These are phyloP conservation scores for Penicillium sp. DNA, from an alignment of 2,329 filamentous ascomycete species.

Conservation along the genomic window DNA sequence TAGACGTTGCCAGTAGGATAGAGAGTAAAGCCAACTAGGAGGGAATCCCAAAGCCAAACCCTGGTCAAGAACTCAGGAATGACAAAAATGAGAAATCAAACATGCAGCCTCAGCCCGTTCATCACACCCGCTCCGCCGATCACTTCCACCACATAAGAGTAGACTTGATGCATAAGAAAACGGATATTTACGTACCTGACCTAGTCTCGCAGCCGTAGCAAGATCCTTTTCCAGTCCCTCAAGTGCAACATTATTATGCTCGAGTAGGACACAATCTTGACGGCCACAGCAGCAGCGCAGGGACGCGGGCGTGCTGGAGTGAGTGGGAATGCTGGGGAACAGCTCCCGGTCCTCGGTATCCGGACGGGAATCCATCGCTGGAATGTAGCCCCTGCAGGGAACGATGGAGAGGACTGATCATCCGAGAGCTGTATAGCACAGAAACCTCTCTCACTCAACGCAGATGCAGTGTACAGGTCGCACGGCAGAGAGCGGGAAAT, in stretches of 20 bases:
- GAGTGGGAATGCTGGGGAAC: constrained; percentile 32
- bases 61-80: constrained; percentile 12
- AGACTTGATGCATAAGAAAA: constrained; percentile 8
- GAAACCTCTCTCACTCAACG: not conserved
- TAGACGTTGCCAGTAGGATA: not conserved
- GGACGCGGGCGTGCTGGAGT: constrained; percentile 24
- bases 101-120: constrained; percentile 17
- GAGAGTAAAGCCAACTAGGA: constrained; percentile 3
- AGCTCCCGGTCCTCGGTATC: constrained; percentile 21
- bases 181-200: constrained; percentile 67
- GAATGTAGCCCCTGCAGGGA: constrained; percentile 30
- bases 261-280: constrained; percentile 70
- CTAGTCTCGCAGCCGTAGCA: constrained; percentile 76
- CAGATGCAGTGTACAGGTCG: constrained; percentile 1
- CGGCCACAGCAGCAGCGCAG: constrained; percentile 78
- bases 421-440: constrained; percentile 13
- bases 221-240: constrained; percentile 84
- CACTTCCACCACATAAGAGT: not conserved
- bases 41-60: constrained; percentile 1
- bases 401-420: constrained; percentile 15
- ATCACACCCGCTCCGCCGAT: not conserved
- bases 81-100: constrained; percentile 19
- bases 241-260: constrained; percentile 72
- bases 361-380: constrained; percentile 27
- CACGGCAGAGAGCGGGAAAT: not conserved